Evolutionary conservation across 2,329 filamentous ascomycete species (phyloP).

Genomic region (Aotearoamyces nothofagi): DNA sequence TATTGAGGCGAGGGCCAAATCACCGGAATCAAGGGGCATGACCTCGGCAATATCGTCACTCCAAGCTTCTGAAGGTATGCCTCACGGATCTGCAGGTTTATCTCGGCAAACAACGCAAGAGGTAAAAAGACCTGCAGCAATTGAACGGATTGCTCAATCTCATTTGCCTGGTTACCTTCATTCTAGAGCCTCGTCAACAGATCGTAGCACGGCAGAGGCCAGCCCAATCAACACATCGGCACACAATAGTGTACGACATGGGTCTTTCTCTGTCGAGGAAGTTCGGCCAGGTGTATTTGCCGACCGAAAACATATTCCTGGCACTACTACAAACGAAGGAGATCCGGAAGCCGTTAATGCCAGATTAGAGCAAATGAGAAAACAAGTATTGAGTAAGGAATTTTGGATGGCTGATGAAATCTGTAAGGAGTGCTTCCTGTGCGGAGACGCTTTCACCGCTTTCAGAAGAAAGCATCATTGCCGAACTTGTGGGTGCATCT

Average conservation of each 20-base stretch:
- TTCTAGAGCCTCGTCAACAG: conserved; percentile 43
- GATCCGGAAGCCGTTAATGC: conserved; percentile 43
- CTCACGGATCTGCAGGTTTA: conserved; percentile 15
- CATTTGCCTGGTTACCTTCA: conserved; percentile 27
- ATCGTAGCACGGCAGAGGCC: conserved; percentile 38
- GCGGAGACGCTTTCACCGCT: conserved; percentile 77
- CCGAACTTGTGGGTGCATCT: conserved; percentile 92
- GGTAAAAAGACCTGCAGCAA: conserved; percentile 20
- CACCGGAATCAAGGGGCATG: conserved; percentile 12
- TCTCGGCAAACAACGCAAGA: conserved; percentile 10
- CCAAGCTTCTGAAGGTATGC: conserved; percentile 16
- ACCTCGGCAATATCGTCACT: conserved; percentile 16
- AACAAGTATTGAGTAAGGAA: conserved; percentile 81
- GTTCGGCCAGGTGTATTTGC: conserved; percentile 22
- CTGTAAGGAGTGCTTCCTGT: conserved; percentile 92
- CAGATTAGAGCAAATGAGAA: conserved; percentile 57
- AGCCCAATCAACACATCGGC: conserved; percentile 42
- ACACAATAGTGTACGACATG: conserved; percentile 40
- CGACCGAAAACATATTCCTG: conserved; percentile 35
- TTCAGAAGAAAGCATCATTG: conserved; percentile 96
- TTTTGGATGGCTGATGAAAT: conserved; percentile 99
- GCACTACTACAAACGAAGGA: conserved; percentile 39
- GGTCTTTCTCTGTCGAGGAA: conserved; percentile 34
- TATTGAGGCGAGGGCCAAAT: conserved; percentile 15
- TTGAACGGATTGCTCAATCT: conserved; percentile 25